Percentiles rank a stretch among this genome's conserved stretches.
These are phyloP conservation scores for Hemisphaericaspora lyxosophila DNA, from an alignment of 1,139 yeast genomes.

Conservation along the genomic window DNA sequence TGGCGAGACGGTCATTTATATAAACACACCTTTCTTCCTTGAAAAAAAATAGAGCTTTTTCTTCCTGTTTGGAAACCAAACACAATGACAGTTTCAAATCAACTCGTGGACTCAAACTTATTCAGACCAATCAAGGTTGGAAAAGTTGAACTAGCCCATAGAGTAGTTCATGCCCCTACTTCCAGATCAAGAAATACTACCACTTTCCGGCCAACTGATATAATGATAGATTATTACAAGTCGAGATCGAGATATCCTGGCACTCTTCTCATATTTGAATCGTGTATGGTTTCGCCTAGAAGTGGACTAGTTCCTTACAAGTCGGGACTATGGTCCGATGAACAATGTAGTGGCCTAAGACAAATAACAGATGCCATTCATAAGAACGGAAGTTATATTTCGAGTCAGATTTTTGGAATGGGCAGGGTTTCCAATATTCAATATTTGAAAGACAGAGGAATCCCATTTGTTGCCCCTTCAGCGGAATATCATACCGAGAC, in stretches of 20 bases:
- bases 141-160: conserved; percentile 30
- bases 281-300: conserved; percentile 24
- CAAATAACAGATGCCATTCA: conserved; percentile 51
- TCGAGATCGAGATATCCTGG: conserved; percentile 54
- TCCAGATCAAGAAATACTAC: conserved; percentile 47
- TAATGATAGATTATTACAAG: conserved; percentile 48
- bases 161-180: conserved; percentile 54
- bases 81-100: conserved; percentile 11
- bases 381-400: conserved; percentile 47
- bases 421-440: conserved; percentile 27
- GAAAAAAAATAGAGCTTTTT: no score
- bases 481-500: conserved; percentile 20
- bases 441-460: conserved; percentile 32
- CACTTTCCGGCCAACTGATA: conserved; percentile 40
- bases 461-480: conserved; percentile 26
- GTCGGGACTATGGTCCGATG: conserved; percentile 53
- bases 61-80: no score
- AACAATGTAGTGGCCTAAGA: conserved; percentile 51
- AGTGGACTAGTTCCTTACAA: conserved; percentile 41
- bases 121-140: conserved; percentile 53
- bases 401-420: conserved; percentile 55
- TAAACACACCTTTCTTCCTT: no score
- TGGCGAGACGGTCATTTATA: no score
- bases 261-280: conserved; percentile 45
- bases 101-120: conserved; percentile 22